Evolutionary conservation across 2,329 filamentous ascomycete genomes (phyloP).

Genomic region (Chaetomiaceae sp.): DNA sequence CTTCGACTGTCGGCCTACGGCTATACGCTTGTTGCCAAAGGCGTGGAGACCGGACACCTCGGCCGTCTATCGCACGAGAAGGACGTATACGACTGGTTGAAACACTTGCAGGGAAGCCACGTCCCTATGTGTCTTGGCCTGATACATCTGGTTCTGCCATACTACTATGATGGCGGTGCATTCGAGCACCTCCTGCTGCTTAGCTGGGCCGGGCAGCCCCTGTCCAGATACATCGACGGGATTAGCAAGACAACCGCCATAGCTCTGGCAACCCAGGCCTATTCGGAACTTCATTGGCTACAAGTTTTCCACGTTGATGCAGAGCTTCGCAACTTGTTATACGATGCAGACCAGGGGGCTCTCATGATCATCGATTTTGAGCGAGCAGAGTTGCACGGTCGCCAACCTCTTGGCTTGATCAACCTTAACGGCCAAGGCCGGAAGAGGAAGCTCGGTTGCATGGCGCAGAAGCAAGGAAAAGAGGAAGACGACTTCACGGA

Average conservation of each 20-base stretch:
- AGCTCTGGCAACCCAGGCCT: not conserved
- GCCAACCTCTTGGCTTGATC: no score
- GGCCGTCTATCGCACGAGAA: constrained; percentile 27
- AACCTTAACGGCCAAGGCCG: no score
- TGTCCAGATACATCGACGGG: constrained; percentile 20
- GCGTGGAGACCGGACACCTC: constrained; percentile 26
- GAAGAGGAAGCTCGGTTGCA: no score
- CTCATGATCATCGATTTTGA: no score
- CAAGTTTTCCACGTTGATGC: no score
- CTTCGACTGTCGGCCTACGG: constrained; percentile 30
- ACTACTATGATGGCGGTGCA: constrained; percentile 28
- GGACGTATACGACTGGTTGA: constrained; percentile 28
- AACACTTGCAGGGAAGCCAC: constrained; percentile 28
- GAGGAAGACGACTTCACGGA: no score
- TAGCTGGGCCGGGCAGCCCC: constrained; percentile 28
- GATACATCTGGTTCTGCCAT: constrained; percentile 27
- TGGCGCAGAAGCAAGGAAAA: no score
- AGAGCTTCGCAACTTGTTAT: no score
- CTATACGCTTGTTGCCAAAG: constrained; percentile 37
- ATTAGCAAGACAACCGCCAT: constrained; percentile 9
- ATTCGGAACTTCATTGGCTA: no score
- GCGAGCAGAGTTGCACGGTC: no score
- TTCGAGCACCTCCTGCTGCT: constrained; percentile 31
- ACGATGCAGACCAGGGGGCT: no score
- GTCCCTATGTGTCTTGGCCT: constrained; percentile 33